Conservation (phyloP, 352 stramenopile species). For the Pythium insidiosum region DNA sequence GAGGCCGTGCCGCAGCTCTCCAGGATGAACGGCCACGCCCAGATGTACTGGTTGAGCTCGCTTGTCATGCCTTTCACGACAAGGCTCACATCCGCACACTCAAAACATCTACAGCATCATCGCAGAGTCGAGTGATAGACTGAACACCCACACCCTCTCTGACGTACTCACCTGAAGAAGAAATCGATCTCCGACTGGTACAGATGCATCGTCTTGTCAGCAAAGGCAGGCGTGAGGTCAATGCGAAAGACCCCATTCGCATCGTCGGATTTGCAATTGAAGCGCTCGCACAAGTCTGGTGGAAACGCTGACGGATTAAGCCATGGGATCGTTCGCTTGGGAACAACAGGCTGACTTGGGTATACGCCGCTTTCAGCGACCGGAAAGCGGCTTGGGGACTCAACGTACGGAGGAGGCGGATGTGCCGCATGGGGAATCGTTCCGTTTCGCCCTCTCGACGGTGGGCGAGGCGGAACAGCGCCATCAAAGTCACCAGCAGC, state of each 20-base stretch:
- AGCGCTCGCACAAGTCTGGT: conserved; percentile 11
- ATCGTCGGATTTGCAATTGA: conserved; percentile 19
- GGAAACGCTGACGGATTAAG: conserved; percentile 16
- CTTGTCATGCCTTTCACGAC: conserved; percentile 77
- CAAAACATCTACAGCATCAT: conserved; percentile 50
- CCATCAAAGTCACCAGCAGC: too few relatives aligned
- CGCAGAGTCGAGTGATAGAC: too few relatives aligned
- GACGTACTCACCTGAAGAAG: conserved; percentile 30
- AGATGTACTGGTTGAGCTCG: conserved; percentile 76
- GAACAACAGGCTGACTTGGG: too few relatives aligned
- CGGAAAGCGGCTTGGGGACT: too few relatives aligned
- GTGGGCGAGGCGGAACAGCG: too few relatives aligned
- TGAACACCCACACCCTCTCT: too few relatives aligned
- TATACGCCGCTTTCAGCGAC: too few relatives aligned
- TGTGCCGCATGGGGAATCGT: too few relatives aligned
- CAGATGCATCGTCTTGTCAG: conserved; percentile 14
- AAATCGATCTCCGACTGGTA: conserved; percentile 28
- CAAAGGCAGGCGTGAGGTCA: conserved; percentile 22
- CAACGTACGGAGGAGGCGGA: too few relatives aligned
- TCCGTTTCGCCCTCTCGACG: too few relatives aligned
- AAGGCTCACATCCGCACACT: conserved; percentile 68
- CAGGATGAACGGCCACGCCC: conserved; percentile 73
- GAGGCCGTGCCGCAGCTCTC: conserved; percentile 65
- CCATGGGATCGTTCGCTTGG: conserved; percentile 21
- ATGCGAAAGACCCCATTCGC: conserved; percentile 23